phyloP scores from a whole-genome alignment of 2,329 filamentous ascomycete genomes.

The Aspergillus awamori region DNA sequence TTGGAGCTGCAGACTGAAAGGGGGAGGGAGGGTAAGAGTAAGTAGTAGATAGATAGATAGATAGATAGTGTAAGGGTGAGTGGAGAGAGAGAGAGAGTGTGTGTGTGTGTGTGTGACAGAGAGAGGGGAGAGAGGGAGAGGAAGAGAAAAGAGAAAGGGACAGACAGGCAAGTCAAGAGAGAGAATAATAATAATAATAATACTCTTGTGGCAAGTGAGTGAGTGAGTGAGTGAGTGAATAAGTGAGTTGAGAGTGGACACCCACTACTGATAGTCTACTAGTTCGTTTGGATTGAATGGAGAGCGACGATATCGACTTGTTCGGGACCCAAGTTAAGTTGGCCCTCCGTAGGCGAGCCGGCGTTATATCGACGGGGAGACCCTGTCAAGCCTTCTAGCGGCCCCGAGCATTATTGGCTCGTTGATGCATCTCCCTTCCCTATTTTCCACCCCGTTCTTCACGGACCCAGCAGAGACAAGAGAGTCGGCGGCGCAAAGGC shows the following conservation, averaged over 20 bases:
- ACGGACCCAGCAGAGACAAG: slow-evolving; percentile 13
- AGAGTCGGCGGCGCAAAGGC: no score
- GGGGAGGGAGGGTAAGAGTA: neutral
- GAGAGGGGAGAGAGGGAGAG: no score
- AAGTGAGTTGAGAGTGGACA: neutral
- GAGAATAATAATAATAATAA: no score
- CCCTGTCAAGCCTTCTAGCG: slow-evolving; percentile 12
- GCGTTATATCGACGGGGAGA: slow-evolving; percentile 19
- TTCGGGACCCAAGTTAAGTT: slow-evolving; percentile 3
- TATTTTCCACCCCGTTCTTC: slow-evolving; percentile 14
- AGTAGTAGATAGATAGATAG: no score
- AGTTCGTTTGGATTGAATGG: neutral
- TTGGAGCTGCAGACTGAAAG: neutral
- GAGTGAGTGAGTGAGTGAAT: neutral
- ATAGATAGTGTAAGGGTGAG: no score
- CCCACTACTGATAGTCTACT: neutral
- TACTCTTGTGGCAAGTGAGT: neutral
- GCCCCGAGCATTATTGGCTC: slow-evolving; percentile 15
- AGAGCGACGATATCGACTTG: neutral
- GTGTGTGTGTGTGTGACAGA: no score
- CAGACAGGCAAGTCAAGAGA: no score
- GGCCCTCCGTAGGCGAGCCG: slow-evolving; percentile 13
- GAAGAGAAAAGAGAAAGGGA: no score
- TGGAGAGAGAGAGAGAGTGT: no score
- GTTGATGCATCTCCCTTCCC: neutral